Conservation (phyloP, 164 flowering plant genomes). For the Cinnamomum micranthum region DNA sequence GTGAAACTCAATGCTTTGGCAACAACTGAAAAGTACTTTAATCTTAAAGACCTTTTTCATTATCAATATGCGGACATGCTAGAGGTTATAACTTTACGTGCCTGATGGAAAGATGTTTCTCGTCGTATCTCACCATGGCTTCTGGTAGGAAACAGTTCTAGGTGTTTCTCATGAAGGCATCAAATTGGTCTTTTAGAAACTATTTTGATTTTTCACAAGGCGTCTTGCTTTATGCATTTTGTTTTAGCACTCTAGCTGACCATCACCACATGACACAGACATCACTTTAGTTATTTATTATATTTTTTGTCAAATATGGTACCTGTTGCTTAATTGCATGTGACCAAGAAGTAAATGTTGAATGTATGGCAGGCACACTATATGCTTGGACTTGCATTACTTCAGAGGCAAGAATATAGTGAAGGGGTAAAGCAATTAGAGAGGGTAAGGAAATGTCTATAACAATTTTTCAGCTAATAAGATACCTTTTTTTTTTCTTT, state of each 20-base stretch:
- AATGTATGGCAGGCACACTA: constrained; percentile 60
- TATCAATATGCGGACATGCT: too few relatives aligned
- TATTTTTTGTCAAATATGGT: not conserved
- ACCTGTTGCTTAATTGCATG: not conserved
- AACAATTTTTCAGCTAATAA: not conserved
- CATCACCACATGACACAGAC: too few relatives aligned
- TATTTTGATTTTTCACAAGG: not conserved
- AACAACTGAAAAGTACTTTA: too few relatives aligned
- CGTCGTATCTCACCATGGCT: too few relatives aligned
- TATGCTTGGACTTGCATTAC: constrained; percentile 81
- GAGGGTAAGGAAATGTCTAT: constrained; percentile 33
- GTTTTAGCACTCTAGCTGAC: not conserved
- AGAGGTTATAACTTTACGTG: too few relatives aligned
- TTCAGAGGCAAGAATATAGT: constrained; percentile 46
- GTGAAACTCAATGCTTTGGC: too few relatives aligned
- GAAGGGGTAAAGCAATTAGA: constrained; percentile 72
- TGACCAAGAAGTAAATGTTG: not conserved
- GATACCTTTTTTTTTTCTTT: not conserved
- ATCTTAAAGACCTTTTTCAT: too few relatives aligned
- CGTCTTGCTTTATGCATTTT: not conserved
- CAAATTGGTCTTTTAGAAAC: not conserved
- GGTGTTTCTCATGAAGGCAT: not conserved
- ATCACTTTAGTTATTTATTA: too few relatives aligned
- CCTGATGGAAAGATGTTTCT: too few relatives aligned
- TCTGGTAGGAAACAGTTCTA: not conserved